A percentile compares a stretch with the other conserved stretches of the same genome.
phyloP scores from a whole-genome alignment of 2,329 filamentous ascomycete species.

The Camillea tinctor region DNA sequence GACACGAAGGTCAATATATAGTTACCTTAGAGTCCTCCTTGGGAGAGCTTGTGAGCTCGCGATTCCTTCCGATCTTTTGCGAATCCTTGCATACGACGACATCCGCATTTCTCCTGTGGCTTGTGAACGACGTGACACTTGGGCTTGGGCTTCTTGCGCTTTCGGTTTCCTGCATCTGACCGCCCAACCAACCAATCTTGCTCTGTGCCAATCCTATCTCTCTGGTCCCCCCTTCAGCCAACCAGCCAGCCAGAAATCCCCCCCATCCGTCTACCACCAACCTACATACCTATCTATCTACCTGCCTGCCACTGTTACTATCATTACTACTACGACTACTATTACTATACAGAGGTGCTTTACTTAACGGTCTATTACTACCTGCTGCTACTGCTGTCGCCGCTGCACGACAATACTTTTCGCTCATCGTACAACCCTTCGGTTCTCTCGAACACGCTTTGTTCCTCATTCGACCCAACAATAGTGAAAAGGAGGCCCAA shows the following conservation, averaged over 20 bases:
- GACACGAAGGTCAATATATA: conserved; percentile 23
- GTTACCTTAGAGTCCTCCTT: not conserved
- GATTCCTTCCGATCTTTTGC: conserved; percentile 9
- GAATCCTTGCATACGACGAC: conserved; percentile 14
- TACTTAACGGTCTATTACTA: not conserved
- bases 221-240: conserved; percentile 24
- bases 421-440: conserved; percentile 6
- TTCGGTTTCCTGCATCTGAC: conserved; percentile 30
- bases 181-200: conserved; percentile 30
- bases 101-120: conserved; percentile 19
- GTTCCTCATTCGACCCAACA: conserved; percentile 7
- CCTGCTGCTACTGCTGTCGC: not conserved
- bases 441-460: conserved; percentile 10
- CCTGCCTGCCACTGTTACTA: conserved; percentile 5
- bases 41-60: not conserved
- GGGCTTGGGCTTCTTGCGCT: conserved; percentile 26
- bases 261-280: conserved; percentile 15
- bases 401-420: conserved; percentile 9
- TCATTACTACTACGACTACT: too few relatives aligned
- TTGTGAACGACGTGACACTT: conserved; percentile 22
- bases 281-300: conserved; percentile 12
- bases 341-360: not conserved
- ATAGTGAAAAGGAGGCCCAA: not conserved
- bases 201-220: conserved; percentile 25
- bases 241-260: conserved; percentile 9